Base-by-base conservation (phyloP, 2,329 filamentous ascomycete genomes). In the Macrophomina tecta region DNA sequence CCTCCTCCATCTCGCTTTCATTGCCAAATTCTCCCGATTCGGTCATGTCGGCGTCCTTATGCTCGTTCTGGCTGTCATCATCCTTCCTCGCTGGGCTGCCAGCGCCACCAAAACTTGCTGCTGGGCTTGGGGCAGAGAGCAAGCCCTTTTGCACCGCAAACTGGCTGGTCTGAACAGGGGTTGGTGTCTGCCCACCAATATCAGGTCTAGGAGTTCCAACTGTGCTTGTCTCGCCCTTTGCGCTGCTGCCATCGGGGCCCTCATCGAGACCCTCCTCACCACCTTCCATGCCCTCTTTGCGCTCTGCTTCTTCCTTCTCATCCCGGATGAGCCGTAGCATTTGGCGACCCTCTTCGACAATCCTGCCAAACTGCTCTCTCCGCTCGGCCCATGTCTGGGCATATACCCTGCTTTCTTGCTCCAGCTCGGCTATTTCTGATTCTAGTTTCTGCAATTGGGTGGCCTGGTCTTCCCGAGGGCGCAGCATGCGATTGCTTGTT, bases 241-340 rank as follows among this genome's bases (percentile, higher is more conserved):
- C 75, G 3, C 72, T 76, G 30, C 77, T 79, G 14, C 73, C 78
- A 64, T 82, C 75, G 3, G 75, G 77, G 23, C 78, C 79, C 16
- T 78, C 78, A 14, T 80, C 80, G 1, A 74, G 76, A 40, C 73
- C 74, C 11, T 71, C 73, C 11, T 72, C 75, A 4, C 77, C 78
- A 56, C 79, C 80, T 69, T 80, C 81, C 78, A 80, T 81, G 32
- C 92, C 93, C 78, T 96, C 93, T 65, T 93, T 87, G 49, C 92
- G 85, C 79, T 97, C 93, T 0, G 95, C 92, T 79, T 97, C 93
- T 77, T 97, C 94, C 81, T 97, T 97, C 83, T 97, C 94, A 74
- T 97, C 94, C 68, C 93, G 89, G 74, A 98, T 97, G 77, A 96
- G 85, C 58, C 92, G 86, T 67, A 94, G 84, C 77, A 98, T 85